These are phyloP conservation scores for Diacronema lutheri DNA, from an alignment of 78 protist species.

Conservation along the genomic window DNA sequence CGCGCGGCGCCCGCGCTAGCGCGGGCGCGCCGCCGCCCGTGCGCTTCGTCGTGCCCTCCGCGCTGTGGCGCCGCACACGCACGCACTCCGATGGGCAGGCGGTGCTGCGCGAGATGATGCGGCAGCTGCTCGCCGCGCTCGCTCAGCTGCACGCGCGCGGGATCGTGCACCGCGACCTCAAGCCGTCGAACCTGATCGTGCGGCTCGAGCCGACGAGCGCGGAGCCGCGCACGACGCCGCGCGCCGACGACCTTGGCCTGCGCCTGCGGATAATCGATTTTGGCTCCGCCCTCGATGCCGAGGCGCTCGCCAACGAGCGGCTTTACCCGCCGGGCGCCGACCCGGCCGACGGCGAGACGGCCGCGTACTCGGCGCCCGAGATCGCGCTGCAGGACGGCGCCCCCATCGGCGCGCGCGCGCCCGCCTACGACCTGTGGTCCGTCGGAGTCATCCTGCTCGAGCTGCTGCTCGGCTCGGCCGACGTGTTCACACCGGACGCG, in stretches of 20 bases:
- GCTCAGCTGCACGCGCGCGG: background rate
- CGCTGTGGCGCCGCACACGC: background rate
- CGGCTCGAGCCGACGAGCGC: background rate
- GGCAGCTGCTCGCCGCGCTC: background rate
- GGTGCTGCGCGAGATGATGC: background rate
- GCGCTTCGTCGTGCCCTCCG: background rate
- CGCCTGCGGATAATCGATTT: background rate
- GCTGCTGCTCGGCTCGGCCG: background rate
- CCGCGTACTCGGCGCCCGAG: background rate
- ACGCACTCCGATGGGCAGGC: background rate
- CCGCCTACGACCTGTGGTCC: conserved; percentile 12
- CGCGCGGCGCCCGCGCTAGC: too few relatives aligned
- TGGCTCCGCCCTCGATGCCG: background rate
- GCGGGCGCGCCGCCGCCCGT: too few relatives aligned
- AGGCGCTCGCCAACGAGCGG: too few relatives aligned
- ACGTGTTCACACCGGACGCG: background rate
- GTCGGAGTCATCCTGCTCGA: background rate
- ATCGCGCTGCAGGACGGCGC: too few relatives aligned
- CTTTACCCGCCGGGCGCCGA: background rate
- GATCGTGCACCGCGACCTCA: conserved; percentile 7
- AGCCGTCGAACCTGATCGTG: background rate
- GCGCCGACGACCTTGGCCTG: background rate
- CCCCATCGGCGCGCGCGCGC: too few relatives aligned
- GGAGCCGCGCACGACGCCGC: background rate
- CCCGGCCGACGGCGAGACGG: background rate